Evolutionary conservation across 176 grass and related monocot genomes (phyloP).

Genomic region (Oryza meyeriana): DNA sequence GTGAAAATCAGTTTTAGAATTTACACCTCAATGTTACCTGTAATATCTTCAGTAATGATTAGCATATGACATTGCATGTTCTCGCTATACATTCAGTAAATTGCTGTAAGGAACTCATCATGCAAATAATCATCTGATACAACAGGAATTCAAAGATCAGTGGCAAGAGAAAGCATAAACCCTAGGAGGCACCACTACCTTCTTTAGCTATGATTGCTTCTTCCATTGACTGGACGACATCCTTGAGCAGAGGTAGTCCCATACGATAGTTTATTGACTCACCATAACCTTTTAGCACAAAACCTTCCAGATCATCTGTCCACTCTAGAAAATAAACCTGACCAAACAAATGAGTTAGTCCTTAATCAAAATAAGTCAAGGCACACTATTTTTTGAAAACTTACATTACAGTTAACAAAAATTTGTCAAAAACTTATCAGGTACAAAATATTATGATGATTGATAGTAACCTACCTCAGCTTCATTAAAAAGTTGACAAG

Average conservation of each 20-base stretch:
- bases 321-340: constrained; percentile 83
- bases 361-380: not conserved
- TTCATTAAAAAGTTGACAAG: constrained; percentile 92
- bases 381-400: not conserved
- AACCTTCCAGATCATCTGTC: constrained; percentile 95
- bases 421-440: not conserved
- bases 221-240: constrained; percentile 90
- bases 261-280: constrained; percentile 92
- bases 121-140: not conserved
- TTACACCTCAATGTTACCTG: not conserved
- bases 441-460: not conserved
- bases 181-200: constrained; percentile 43
- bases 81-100: not conserved
- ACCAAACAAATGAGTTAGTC: constrained; percentile 24
- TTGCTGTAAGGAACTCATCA: not conserved
- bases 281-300: constrained; percentile 94
- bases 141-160: not conserved
- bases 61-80: not conserved
- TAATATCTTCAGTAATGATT: not conserved
- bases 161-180: not conserved
- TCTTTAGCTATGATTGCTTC: constrained; percentile 72
- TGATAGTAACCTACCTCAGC: constrained; percentile 49
- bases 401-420: not conserved
- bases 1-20: not conserved
- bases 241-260: constrained; percentile 77